Evolutionary conservation across 495 filamentous ascomycete genomes (phyloP), one percentile per base, ranked within the genome.

Genomic region (Chaetomium cochliodes): DNA sequence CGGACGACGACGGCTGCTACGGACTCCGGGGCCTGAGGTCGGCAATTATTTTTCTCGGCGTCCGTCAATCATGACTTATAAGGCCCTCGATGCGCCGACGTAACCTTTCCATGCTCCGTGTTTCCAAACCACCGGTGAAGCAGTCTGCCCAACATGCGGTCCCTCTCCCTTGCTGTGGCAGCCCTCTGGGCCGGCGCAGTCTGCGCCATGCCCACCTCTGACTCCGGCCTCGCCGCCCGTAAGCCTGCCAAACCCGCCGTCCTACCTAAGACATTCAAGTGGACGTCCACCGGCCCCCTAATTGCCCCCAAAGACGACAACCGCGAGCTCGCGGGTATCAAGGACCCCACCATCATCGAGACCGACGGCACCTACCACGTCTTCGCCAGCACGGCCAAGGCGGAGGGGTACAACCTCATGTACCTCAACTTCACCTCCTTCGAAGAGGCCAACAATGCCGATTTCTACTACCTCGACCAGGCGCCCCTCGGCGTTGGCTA

Each of bases 291-390:
- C 9, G 66, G 66, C 20, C 66, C 68, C 12, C 64, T 72, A 20
- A 60, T 72, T 51, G 30, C 37, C 22, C 68, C 70, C 58, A 72
- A 70, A 30, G 52, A 67, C 28, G 70, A 72, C 57, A 49, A 30
- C 9, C 70, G 70, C 46, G 49, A 64, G 4, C 23, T 70, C 15
- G 70, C 70, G 0, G 68, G 66, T 20, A 67, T 72, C 68, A 72
- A 72, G 50, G 68, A 72, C 55, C 68, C 70, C n/a, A 63, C 57
- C 63, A 25, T 70, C 33, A 59, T 72, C 49, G 26, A 64, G 50
- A 60, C 67, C 58, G 58, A 69, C 60, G 68, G 70, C 25, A 70
- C 68, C n/a, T 70, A 72, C 46, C 70, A 72, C 64, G 70, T 72
- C 33, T 72, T 72, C 18, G 68, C 70, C 58, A 68, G 66, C 56